These are phyloP conservation scores for Leccinum ochraceum DNA, from an alignment of 768 basidiomycete genomes.

Conservation along the genomic window DNA sequence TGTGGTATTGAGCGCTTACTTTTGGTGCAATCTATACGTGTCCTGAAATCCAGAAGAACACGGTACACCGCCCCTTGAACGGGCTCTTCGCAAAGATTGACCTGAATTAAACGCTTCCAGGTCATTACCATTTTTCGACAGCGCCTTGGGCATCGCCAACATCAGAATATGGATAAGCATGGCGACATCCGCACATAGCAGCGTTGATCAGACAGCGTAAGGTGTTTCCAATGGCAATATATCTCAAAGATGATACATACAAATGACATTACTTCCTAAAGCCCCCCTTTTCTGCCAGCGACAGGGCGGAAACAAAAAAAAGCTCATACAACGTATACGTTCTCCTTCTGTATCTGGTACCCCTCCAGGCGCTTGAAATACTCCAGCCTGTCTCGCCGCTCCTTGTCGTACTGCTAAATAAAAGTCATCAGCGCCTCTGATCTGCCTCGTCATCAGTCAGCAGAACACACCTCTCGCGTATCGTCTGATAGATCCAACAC, in stretches of 20 bases:
- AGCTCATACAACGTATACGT: constrained; percentile 56
- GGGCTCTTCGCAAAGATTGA: too few species aligned
- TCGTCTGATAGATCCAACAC: constrained; percentile 33
- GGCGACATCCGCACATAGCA: neutral
- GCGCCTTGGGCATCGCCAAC: too few species aligned
- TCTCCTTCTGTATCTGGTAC: constrained; percentile 56
- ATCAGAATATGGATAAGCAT: neutral
- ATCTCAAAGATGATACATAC: constrained; percentile 17
- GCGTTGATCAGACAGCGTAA: neutral
- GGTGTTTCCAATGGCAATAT: neutral
- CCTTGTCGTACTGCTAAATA: constrained; percentile 41
- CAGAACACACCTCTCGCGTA: constrained; percentile 30
- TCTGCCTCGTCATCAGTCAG: neutral
- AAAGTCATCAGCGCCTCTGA: constrained; percentile 1
- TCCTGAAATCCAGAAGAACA: too few species aligned
- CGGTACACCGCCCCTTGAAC: too few species aligned
- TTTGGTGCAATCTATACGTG: too few species aligned
- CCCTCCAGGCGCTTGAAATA: constrained; percentile 55
- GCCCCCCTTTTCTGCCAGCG: neutral
- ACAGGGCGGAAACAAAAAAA: neutral
- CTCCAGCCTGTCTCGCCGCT: constrained; percentile 51
- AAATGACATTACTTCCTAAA: constrained; percentile 10
- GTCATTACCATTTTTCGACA: too few species aligned
- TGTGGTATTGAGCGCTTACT: too few species aligned
- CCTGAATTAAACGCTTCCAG: too few species aligned